A percentile compares a stretch with the other conserved stretches of the same genome.
Conservation (phyloP, 2,329 filamentous ascomycete genomes). For the Periconia digitata region DNA sequence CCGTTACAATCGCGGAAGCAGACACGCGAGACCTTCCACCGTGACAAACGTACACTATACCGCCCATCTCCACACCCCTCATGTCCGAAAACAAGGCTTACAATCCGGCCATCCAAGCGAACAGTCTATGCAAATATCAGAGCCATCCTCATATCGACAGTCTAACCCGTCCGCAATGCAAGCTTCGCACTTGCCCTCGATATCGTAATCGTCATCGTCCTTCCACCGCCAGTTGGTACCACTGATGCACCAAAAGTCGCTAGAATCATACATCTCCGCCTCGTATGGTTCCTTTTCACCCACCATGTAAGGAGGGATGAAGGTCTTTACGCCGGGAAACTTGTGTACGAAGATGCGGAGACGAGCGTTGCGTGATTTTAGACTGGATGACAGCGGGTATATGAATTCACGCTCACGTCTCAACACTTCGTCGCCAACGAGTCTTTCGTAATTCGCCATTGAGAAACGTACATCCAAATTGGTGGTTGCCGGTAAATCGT, state of each 20-base stretch:
- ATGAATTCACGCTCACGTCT: constrained; percentile 19
- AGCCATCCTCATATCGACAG: too few species aligned
- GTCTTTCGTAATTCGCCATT: neutral
- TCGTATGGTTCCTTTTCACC: constrained; percentile 35
- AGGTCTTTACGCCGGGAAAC: constrained; percentile 19
- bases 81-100: too few species aligned
- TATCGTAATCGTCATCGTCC: constrained; percentile 25
- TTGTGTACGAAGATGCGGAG: constrained; percentile 26
- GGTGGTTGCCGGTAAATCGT: constrained; percentile 1
- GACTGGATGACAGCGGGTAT: constrained; percentile 26
- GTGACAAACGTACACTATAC: too few species aligned
- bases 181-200: constrained; percentile 11
- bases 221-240: constrained; percentile 24
- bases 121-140: too few species aligned
- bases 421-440: constrained; percentile 7
- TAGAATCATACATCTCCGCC: constrained; percentile 30
- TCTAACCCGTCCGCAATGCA: too few species aligned
- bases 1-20: too few species aligned
- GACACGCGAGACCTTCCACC: too few species aligned
- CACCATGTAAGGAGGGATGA: constrained; percentile 40
- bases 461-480: constrained; percentile 5
- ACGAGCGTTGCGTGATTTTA: constrained; percentile 22
- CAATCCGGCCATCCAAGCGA: too few species aligned
- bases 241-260: constrained; percentile 30
- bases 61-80: too few species aligned